Base-by-base conservation (phyloP, 1,284 basidiomycete species). In the Phlebopus sp. region DNA sequence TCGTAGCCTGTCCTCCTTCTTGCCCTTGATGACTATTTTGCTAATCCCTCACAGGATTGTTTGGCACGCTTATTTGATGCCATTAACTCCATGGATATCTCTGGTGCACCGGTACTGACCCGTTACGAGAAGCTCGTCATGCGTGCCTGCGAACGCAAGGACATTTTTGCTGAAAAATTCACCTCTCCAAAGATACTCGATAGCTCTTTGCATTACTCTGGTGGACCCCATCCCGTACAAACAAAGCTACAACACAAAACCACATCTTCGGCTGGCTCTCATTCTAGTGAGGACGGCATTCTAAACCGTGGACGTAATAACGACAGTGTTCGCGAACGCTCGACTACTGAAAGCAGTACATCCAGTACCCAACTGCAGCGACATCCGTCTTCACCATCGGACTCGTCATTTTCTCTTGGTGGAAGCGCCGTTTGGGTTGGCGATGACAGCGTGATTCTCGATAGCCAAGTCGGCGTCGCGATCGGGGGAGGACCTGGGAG, bases 21-120 rank as follows among this genome's bases (percentile, higher is more conserved):
- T 59, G 96, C 96, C 1, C 78, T 99, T 29, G 94, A 98, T 64
- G 92, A 97, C 69, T 99, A 98, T 72, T 94, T 97, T 67, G 74
- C 79, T 32, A 79, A 86, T 50, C 92, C 94, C 0, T 91, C 91
- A 0, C 84, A 92, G 62, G 90, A 92, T 56, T 90, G 90, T 59
- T 81, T 98, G 11, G 83, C 86, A 3, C 82, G 89, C 3, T 77
- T 99, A 4, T 98, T 93, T 66, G 92, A 97, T 57, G 84, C 94
- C 3, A 84, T 97, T 56, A 99, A 99, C 63, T 81, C 85, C 5
- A 90, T 99, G 77, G 85, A 97, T 59, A 76, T 92, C n/a, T 80
- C 83, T 11, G 78, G 76, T 5, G 85, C 92, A 42, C 96, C 96
- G 2, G 66, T 71, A 5, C 75, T 98, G 25, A 84, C 82, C 1